Base-by-base conservation (phyloP, 169 alveolate species). In the Hammondia hammondi region DNA sequence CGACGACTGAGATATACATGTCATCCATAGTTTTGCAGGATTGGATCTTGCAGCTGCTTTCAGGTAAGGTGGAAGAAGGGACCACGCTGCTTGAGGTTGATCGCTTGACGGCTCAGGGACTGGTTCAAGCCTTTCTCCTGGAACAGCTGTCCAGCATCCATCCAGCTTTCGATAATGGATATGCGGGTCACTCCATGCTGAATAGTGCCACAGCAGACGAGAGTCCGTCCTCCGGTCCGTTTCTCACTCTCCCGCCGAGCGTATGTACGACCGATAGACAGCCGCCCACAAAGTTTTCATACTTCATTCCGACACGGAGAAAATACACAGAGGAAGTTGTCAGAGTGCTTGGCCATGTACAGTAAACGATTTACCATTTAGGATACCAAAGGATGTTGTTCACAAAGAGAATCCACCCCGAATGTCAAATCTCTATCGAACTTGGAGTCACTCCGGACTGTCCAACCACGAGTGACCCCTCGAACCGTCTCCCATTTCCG, bases 151-250 rank as follows among this genome's bases (percentile, higher is more conserved):
- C 88, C 88, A 81, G 9, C 10, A 14, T 17, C 88, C 88, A 9
- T 45, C 88, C n/a, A 2, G n/a, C 88, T 81, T 81, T 27, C 88
- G 88, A 29, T n/a, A 81, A n/a, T 81, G 88, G 29, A 81, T 12
- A 56, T 81, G 88, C 24, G 88, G 57, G 14, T 19, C 19, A 0
- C 27, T 10, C 88, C 88, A 81, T 21, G 35, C 57, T 43, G 61
- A 45, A 14, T 17, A 56, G 57, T 1, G 19, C 85, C 17, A 73
- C 85, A 73, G 85, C 85, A 19, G 43, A 35, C 19, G 85, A 19
- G 39, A 73, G 85, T 24, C 37, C 1, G 32, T 29, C 39, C 85
- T 3, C 29, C 3, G 85, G 17, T 2, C 0, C 43, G 43, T 10
- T 32, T 19, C 32, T n/a, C 85, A 73, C 85, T 14, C 85, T 57